phyloP scores from a whole-genome alignment of 306 rosid species.

The Hippophae tibetana region DNA sequence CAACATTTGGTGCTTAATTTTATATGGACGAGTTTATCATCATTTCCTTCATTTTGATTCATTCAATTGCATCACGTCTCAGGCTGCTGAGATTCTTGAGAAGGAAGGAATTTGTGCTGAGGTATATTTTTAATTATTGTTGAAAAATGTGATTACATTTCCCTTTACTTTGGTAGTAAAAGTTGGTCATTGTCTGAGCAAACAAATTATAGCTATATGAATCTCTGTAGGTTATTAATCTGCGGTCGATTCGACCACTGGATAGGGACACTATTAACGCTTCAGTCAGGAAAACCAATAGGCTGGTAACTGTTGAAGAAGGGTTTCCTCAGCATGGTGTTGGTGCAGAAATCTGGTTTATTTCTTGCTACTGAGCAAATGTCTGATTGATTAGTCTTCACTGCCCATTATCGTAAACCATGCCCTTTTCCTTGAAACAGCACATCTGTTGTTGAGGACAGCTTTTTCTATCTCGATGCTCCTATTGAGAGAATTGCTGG shows the following conservation, averaged over 20 bases:
- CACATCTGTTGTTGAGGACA: conserved; percentile 85
- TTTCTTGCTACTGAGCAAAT: conserved; percentile 18
- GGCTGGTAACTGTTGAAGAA: conserved; percentile 91
- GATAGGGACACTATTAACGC: conserved; percentile 85
- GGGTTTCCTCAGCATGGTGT: conserved; percentile 99
- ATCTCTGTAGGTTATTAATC: conserved; percentile 55
- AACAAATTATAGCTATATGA: too few relatives aligned
- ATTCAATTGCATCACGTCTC: conserved; percentile 24
- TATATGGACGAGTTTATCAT: not conserved
- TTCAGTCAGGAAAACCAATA: conserved; percentile 92
- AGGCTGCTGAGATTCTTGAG: conserved; percentile 89
- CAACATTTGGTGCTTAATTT: not conserved
- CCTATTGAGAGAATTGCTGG: conserved; percentile 93
- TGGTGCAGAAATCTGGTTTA: conserved; percentile 95
- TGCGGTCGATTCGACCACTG: conserved; percentile 91
- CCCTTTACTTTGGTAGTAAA: too few relatives aligned
- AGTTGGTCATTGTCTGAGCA: too few relatives aligned
- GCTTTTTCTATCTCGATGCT: conserved; percentile 95
- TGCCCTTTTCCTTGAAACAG: conserved; percentile 35
- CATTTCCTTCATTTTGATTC: conserved; percentile 11
- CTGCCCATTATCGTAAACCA: not conserved
- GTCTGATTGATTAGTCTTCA: conserved; percentile 12
- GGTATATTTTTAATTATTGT: conserved; percentile 33
- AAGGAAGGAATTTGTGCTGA: conserved; percentile 96
- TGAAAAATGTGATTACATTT: too few relatives aligned